Evolutionary conservation across 202 grass and related monocot genomes (phyloP), one percentile per base, ranked within the genome.

Genomic region (Schoenoplectus triqueter): DNA sequence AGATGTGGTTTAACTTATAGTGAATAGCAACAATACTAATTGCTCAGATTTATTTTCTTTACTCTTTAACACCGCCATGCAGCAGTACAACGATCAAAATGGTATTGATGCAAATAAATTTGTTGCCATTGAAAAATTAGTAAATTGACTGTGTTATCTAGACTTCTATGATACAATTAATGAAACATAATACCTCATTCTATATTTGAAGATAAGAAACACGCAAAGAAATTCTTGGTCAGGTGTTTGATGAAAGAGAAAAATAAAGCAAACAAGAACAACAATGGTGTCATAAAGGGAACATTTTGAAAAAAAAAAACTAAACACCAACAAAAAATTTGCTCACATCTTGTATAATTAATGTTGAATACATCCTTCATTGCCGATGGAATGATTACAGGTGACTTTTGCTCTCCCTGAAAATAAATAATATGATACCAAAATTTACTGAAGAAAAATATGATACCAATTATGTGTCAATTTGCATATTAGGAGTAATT

Each of bases 201-300:
- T 98, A 98, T 88, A 98, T 98, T 92, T 98, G 92, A 88, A 98
- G 91, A 85, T 98, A 98, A 46, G 95, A 98, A 84, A 98, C 95
- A 52, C 95, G 95, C 78, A 98, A 91, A 98, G 95, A 92, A 98
- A 98, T 76, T 98, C 95, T 73, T 91, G 89, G 50, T 92, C 95
- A 49, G 95, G 95, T 64, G 95, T 98, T 92, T 98, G 88, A 88
- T 49, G 64, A 83, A 11, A 87, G 82, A 63, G 86, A 71, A 85
- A 77, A 59, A 41, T 56, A 9, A 78, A n/a, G 6, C 21, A 59
- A 59, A 41, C 21, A 59, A 78, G 8, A 85, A 68, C 89, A 69
- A 85, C 7, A 18, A 86, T 4, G 70, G 81, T 85, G 69, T 92
- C 80, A 91, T 80, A 69, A 1, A 20, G 66, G 9, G 60, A 88